These are phyloP conservation scores for Alternaria consortialis DNA, from an alignment of 2,329 filamentous ascomycete species.

Conservation along the genomic window DNA sequence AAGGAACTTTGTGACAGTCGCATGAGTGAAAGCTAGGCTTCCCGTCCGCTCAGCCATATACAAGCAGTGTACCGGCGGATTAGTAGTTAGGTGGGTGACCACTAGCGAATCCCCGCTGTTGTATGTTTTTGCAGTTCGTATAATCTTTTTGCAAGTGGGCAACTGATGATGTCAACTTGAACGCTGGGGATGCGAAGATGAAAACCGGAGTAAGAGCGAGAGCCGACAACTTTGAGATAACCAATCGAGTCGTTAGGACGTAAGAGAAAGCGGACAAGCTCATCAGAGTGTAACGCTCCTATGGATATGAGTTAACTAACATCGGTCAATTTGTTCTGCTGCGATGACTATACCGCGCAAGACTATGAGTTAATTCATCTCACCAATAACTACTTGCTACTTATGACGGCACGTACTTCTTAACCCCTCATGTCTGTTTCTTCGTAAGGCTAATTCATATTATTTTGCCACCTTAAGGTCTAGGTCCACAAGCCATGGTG, in stretches of 20 bases:
- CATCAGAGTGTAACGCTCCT: not conserved
- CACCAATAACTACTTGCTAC: not conserved
- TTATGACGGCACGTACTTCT: too few relatives aligned
- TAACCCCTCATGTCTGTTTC: not conserved
- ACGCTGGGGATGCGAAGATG: not conserved
- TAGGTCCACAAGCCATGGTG: conserved; percentile 65
- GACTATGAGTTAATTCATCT: not conserved
- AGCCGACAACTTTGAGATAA: too few relatives aligned
- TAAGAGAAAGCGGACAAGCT: not conserved
- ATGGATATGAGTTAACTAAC: not conserved
- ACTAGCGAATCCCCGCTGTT: not conserved
- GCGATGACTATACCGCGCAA: not conserved
- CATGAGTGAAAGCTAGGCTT: not conserved
- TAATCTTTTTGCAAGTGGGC: too few relatives aligned
- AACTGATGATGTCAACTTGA: too few relatives aligned
- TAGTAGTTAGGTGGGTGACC: not conserved
- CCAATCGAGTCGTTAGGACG: too few relatives aligned
- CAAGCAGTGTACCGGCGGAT: not conserved
- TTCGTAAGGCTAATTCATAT: not conserved
- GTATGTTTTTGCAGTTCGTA: not conserved
- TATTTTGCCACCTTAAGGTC: conserved; percentile 48
- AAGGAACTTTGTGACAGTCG: too few relatives aligned
- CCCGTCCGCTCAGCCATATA: not conserved
- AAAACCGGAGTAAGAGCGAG: not conserved
- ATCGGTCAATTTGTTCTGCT: too few relatives aligned